phyloP scores from a whole-genome alignment of 805 yeast genomes.

The Ogataea sp. region DNA sequence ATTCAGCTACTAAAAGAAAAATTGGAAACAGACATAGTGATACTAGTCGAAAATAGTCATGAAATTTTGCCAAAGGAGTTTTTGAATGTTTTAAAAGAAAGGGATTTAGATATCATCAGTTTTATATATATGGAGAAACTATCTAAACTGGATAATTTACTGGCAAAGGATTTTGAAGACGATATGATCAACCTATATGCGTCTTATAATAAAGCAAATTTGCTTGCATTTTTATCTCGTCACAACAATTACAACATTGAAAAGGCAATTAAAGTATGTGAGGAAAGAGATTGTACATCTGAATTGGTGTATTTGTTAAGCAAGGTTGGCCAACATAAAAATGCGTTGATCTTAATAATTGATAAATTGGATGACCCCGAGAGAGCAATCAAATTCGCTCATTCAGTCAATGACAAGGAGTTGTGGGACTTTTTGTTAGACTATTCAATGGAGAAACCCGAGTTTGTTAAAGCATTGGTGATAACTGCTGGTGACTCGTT shows the following conservation, averaged over 20 bases:
- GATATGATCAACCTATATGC: slow-evolving; percentile 56
- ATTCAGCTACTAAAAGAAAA: slow-evolving; percentile 30
- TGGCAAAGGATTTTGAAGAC: slow-evolving; percentile 54
- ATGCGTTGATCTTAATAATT: slow-evolving; percentile 71
- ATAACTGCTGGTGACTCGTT: slow-evolving; percentile 57
- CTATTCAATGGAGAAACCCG: slow-evolving; percentile 63
- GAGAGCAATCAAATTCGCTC: slow-evolving; percentile 75
- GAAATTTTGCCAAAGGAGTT: slow-evolving; percentile 52
- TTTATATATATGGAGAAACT: slow-evolving; percentile 61
- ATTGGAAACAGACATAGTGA: slow-evolving; percentile 36
- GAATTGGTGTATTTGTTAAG: slow-evolving; percentile 82
- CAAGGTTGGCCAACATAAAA: slow-evolving; percentile 67
- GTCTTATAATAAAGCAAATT: slow-evolving; percentile 42
- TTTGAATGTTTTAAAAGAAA: slow-evolving; percentile 34
- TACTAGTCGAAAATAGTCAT: slow-evolving; percentile 57
- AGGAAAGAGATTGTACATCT: slow-evolving; percentile 39
- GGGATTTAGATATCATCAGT: slow-evolving; percentile 40
- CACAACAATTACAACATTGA: slow-evolving; percentile 62
- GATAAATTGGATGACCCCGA: slow-evolving; percentile 72
- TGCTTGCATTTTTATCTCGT: slow-evolving; percentile 54
- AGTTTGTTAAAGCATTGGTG: slow-evolving; percentile 68
- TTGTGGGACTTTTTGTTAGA: slow-evolving; percentile 72
- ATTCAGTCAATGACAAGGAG: slow-evolving; percentile 58
- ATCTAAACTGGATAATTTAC: slow-evolving; percentile 45
- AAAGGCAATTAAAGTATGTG: slow-evolving; percentile 61